A percentile compares a stretch with the other conserved stretches of the same genome.
Conservation (phyloP, 495 filamentous ascomycete genomes). For the Penicillium waksmanii region DNA sequence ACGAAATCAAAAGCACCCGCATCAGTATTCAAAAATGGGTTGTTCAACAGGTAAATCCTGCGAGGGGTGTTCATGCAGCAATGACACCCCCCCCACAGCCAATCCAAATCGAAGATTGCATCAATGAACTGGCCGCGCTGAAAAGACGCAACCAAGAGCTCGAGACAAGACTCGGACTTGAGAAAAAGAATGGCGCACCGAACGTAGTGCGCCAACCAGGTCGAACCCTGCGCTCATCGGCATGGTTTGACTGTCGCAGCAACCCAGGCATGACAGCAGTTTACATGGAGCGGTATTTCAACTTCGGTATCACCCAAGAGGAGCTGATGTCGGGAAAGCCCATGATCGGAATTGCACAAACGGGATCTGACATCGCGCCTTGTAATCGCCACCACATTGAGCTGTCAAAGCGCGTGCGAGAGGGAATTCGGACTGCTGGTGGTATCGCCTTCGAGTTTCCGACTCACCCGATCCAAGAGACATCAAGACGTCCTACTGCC, state of each 20-base stretch:
- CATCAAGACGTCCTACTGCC: constrained; percentile 51
- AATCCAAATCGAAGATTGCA: constrained; percentile 30
- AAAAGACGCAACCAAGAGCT: constrained; percentile 33
- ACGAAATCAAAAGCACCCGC: constrained; percentile 2
- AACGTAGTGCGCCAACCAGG: constrained; percentile 23
- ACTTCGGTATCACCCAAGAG: constrained; percentile 57
- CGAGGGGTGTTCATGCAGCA: constrained; percentile 44
- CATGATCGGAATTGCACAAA: constrained; percentile 61
- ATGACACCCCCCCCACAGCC: constrained; percentile 17
- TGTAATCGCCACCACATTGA: constrained; percentile 59
- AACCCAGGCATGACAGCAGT: constrained; percentile 55
- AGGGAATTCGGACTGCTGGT: constrained; percentile 56
- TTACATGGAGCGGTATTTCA: constrained; percentile 60
- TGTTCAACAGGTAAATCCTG: constrained; percentile 40
- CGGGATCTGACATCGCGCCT: constrained; percentile 56
- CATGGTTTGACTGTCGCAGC: constrained; percentile 51
- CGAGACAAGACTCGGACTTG: constrained; percentile 26
- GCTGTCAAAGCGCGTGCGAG: constrained; percentile 55
- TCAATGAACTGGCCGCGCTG: constrained; percentile 27
- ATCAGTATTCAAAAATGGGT: constrained; percentile 30
- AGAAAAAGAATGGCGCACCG: constrained; percentile 5
- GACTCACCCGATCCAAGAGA: constrained; percentile 61
- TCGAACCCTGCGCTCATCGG: constrained; percentile 47
- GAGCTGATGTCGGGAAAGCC: constrained; percentile 58
- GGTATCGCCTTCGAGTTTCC: constrained; percentile 61